Evolutionary conservation across 2,329 filamentous ascomycete genomes (phyloP), one percentile per base, ranked within the genome.

Genomic region (Calcarisporium arbuscula): DNA sequence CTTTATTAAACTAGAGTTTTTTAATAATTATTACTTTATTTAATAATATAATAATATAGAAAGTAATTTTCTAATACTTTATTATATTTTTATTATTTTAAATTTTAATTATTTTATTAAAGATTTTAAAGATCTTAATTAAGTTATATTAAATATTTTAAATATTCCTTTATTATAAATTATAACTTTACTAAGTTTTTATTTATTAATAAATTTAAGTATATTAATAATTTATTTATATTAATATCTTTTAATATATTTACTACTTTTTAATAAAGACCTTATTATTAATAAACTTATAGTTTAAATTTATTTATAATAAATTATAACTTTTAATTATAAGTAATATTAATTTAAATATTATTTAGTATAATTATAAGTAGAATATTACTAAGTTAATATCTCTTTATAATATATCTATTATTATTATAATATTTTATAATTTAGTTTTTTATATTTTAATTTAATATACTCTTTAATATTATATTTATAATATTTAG

Each of bases 211-310:
- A 25, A 25, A 25, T 25, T 17, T 19, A 10, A 16, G n/a, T 8
- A 27, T 26, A 34, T 34, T 34, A 17, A 6, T 27, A 27, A 27
- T 23, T 19, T 16, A 27, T 9, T 18, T 27, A 8, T 30, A 8
- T 30, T 30, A 8, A 17, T 30, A 5, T 30, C 7, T 17, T 30
- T 25, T 33, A 33, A 25, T 8, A 25, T 25, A 25, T 9, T 25
- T 25, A 25, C n/a, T 25, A 25, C 8, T 9, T 25, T 25, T 11
- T 22, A 19, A 23, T 10, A 33, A 25, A 23, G 7, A 33, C 21
- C 16, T 33, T 16, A 33, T 12, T 33, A 33, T 26, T 33, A 23
- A 11, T 33, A 25, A 33, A 7, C 25, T 8, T 23, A 16, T 16
- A 33, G n/a, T 8, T 31, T 25, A 25, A 18, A 12, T 20, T 18